phyloP scores from a whole-genome alignment of 108 stramenopile species.

The Pseudonitzschia pungens region DNA sequence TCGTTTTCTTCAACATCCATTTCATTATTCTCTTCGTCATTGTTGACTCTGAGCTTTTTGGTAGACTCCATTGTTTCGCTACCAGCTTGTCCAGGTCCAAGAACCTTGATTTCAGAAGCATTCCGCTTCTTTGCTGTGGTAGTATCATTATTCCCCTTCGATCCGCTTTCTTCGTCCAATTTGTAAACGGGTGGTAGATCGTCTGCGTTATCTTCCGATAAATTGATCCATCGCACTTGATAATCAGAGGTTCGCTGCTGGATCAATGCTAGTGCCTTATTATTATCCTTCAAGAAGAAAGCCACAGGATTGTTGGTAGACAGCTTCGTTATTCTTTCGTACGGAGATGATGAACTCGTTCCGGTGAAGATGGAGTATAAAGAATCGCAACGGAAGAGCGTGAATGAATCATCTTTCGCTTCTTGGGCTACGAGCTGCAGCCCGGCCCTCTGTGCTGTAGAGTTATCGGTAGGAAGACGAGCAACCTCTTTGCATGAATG shows the following conservation, averaged over 20 bases:
- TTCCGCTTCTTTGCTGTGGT: constrained; percentile 18
- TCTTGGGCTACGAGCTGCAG: constrained; percentile 18
- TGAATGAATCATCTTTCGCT: background rate
- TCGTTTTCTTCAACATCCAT: constrained; percentile 23
- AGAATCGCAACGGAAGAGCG: constrained; percentile 16
- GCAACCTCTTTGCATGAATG: constrained; percentile 22
- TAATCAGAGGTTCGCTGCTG: constrained; percentile 19
- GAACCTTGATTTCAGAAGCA: constrained; percentile 19
- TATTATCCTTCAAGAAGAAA: constrained; percentile 20
- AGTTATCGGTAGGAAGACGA: background rate
- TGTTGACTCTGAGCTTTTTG: constrained; percentile 27
- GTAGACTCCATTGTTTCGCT: constrained; percentile 28
- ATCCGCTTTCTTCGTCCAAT: constrained; percentile 8
- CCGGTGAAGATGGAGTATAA: constrained; percentile 17
- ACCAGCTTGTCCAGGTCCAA: constrained; percentile 66
- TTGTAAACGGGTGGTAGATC: constrained; percentile 8
- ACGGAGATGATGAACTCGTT: background rate
- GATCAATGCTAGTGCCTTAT: constrained; percentile 22
- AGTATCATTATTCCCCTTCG: constrained; percentile 2
- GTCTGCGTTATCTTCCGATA: constrained; percentile 23
- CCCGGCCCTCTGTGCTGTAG: background rate
- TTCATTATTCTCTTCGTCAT: constrained; percentile 8
- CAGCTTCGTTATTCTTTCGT: constrained; percentile 20
- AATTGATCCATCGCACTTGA: constrained; percentile 13
- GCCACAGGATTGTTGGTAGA: constrained; percentile 20